phyloP scores from a whole-genome alignment of 768 basidiomycete species.

The Podaxis sp. region DNA sequence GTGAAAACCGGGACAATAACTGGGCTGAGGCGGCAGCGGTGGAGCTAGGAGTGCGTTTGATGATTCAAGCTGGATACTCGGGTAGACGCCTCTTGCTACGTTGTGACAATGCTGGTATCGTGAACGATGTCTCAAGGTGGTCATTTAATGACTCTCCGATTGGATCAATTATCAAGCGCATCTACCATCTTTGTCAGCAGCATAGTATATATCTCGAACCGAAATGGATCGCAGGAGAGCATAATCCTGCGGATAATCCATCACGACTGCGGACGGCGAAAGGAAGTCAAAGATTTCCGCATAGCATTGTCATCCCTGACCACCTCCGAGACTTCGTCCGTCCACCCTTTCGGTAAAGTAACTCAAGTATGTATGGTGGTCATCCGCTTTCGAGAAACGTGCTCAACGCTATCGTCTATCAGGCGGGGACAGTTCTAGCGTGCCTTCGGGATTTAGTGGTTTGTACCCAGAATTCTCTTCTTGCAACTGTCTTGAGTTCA shows the following conservation, averaged over 20 bases:
- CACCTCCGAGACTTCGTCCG: not conserved
- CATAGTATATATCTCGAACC: slow-evolving; percentile 25
- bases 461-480: no score
- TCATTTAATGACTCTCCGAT: slow-evolving; percentile 25
- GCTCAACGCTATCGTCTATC: not conserved
- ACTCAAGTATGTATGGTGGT: not conserved
- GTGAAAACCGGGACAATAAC: slow-evolving; percentile 31
- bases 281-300: slow-evolving; percentile 19
- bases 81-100: slow-evolving; percentile 29
- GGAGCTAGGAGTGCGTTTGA: slow-evolving; percentile 36
- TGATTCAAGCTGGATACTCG: slow-evolving; percentile 24
- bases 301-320: not conserved
- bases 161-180: slow-evolving; percentile 27
- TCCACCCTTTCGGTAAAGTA: not conserved
- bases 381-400: not conserved
- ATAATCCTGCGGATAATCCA: slow-evolving; percentile 34
- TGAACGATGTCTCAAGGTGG: slow-evolving; percentile 31
- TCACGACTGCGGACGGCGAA: slow-evolving; percentile 16
- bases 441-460: no score
- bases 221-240: slow-evolving; percentile 29
- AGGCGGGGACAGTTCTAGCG: no score
- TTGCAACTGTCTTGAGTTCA: no score
- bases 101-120: slow-evolving; percentile 42
- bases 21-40: slow-evolving; percentile 48
- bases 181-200: slow-evolving; percentile 24